Evolutionary conservation across 768 basidiomycete species (phyloP), one percentile per base, ranked within the genome.

Genomic region (Boletus bicolor): DNA sequence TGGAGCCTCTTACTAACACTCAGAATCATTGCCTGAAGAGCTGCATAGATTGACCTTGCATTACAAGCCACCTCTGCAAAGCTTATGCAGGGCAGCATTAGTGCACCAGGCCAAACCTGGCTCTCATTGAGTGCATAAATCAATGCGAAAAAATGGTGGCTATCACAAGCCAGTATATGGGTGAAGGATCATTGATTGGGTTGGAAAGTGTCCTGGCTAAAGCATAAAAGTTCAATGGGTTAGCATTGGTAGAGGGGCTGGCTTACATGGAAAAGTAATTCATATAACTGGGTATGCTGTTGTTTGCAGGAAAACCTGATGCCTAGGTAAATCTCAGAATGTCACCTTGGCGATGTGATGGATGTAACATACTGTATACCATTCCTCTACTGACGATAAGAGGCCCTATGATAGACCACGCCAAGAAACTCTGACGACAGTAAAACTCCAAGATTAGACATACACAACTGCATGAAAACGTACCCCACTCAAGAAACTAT

Each of bases 401-500:
- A 11, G 84, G 85, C 3, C 80, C 79, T 50, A 86, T 80, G 69
- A 85, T 81, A 44, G 79, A 83, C 82, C 83, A 86, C 2, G 84
- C 82, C 38, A 85, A 75, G 47, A 84, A 63, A 82, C 79, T 83
- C 65, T 61, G 17, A 37, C 17, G 37, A 44, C 5, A 26, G 14
- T 44, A 24, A 45, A 2, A 28, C 15, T 5, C 26, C 21, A 17
- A n/a, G n/a, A n/a, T n/a, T n/a, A n/a, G n/a, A n/a, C n/a, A n/a
- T n/a, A n/a, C n/a, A n/a, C n/a, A n/a, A 17, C 15, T 17, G 21
- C 2, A 24, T 44, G 24, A 14, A 44, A 9, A 44, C 80, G 59
- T 61, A 82, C 80, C 0, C 65, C 65, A 19, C 62, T 44, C 48
- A 67, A 72, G 74, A 83, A 83, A 66, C 81, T 81, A 74, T 78